Base-by-base conservation (phyloP, 352 stramenopile species). In the Phytophthora lateralis region DNA sequence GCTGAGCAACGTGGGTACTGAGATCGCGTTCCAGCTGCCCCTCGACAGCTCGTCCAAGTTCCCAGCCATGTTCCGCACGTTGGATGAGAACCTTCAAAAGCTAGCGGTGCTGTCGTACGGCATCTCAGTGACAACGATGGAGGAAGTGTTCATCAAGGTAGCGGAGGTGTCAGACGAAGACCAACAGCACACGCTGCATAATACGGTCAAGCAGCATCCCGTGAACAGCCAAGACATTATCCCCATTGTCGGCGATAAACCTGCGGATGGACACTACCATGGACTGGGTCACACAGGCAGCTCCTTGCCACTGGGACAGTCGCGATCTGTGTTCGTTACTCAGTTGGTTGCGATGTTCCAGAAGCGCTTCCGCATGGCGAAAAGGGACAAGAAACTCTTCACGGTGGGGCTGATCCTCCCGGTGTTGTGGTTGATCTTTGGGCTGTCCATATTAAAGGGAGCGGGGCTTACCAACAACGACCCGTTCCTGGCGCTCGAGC, bases 111-210 rank as follows among this genome's bases (percentile, higher is more conserved):
- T 84, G 4, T 88, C 70, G 12, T 85, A 82, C 20, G 72, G 71
- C 18, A 69, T 83, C 24, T 93, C 88, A n/a, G 95, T 98, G 11
- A 89, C 82, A 1, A 88, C 82, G 15, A 37, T 91, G 17, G 82
- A 92, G 46, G 75, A 90, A 44, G 82, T 90, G 18, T 92, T 92
- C 50, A 78, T 92, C 61, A 91, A 88, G 37, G 77, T 90, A 14
- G 80, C 80, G 0, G 75, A 81, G 14, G 32, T 51, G 1, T 56
- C 11, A 17, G 73, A 75, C 21, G 66, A 81, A 29, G 60, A 63
- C 37, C 52, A 82, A 7, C 69, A 77, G 35, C 68, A 76, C 55
- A 83, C 65, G 0, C 39, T 79, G 11, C 27, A 65, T 17, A 84
- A 82, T 38, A 41, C 52, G 18, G 51, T 57, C 15, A 67, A 67